Evolutionary conservation across 2,329 filamentous ascomycete genomes (phyloP).

Genomic region (Lojkania enalia): DNA sequence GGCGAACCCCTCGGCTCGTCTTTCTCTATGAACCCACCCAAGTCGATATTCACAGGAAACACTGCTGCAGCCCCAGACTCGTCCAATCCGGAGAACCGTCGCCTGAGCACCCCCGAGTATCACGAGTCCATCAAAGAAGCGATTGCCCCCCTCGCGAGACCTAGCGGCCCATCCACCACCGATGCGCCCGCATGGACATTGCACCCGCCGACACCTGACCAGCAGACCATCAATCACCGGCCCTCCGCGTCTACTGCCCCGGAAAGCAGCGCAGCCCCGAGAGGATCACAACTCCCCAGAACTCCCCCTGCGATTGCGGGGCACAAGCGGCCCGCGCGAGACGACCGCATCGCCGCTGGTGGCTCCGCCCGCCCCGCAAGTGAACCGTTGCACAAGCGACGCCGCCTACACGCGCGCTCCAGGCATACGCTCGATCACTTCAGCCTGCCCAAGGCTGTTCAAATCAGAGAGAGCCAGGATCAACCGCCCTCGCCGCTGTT

Average conservation of each 20-base stretch:
- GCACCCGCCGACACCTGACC: slow-evolving; percentile 16
- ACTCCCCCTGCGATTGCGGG: slow-evolving; percentile 26
- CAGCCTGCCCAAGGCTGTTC: slow-evolving; percentile 27
- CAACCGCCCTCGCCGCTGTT: slow-evolving; percentile 56
- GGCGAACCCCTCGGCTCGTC: background rate
- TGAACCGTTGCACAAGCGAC: slow-evolving; percentile 43
- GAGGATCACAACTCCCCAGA: slow-evolving; percentile 8
- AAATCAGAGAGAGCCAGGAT: slow-evolving; percentile 20
- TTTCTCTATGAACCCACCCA: slow-evolving; percentile 31
- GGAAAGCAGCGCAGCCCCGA: slow-evolving; percentile 9
- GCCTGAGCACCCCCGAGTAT: slow-evolving; percentile 26
- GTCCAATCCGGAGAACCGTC: slow-evolving; percentile 13
- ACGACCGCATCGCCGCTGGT: background rate
- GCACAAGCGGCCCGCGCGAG: slow-evolving; percentile 23
- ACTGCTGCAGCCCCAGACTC: slow-evolving; percentile 13
- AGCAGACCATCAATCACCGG: slow-evolving; percentile 9
- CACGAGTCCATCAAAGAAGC: slow-evolving; percentile 14
- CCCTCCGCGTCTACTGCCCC: slow-evolving; percentile 18
- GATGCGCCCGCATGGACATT: slow-evolving; percentile 22
- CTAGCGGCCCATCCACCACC: slow-evolving; percentile 7
- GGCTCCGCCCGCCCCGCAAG: slow-evolving; percentile 18
- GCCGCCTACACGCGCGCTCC: slow-evolving; percentile 30
- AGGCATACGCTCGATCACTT: slow-evolving; percentile 44
- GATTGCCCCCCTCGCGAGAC: slow-evolving; percentile 16
- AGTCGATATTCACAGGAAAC: slow-evolving; percentile 44